Evolutionary conservation across 1,139 yeast genomes (phyloP).

Genomic region (Zygoascus meyerae): DNA sequence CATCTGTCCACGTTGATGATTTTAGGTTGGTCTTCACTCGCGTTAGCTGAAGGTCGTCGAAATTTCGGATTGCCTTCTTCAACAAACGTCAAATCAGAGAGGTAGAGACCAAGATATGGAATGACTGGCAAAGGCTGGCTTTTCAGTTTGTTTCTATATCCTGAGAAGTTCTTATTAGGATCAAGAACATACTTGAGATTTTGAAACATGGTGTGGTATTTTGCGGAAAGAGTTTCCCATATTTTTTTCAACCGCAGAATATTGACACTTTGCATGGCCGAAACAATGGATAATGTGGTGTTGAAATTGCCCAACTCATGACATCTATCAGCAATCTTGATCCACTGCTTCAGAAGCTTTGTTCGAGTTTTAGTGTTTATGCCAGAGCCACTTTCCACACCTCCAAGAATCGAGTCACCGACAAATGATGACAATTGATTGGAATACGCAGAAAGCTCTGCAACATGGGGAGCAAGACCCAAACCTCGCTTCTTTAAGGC

Average conservation of each 20-base stretch:
- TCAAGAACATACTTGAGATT: slow-evolving; percentile 66
- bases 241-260: slow-evolving; percentile 60
- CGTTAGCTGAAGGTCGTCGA: slow-evolving; percentile 36
- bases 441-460: slow-evolving; percentile 63
- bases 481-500: slow-evolving; percentile 55
- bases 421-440: slow-evolving; percentile 80
- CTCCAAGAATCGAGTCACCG: slow-evolving; percentile 55
- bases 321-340: slow-evolving; percentile 78
- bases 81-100: slow-evolving; percentile 83
- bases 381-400: slow-evolving; percentile 20
- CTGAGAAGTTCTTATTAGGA: slow-evolving; percentile 76
- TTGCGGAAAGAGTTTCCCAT: slow-evolving; percentile 62
- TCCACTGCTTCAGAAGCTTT: slow-evolving; percentile 69
- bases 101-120: slow-evolving; percentile 77
- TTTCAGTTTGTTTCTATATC: slow-evolving; percentile 64
- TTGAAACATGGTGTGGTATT: slow-evolving; percentile 60
- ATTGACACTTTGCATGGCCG: slow-evolving; percentile 76
- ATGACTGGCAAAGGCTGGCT: slow-evolving; percentile 65
- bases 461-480: slow-evolving; percentile 65
- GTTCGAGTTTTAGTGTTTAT: slow-evolving; percentile 47
- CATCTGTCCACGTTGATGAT: slow-evolving; percentile 81
- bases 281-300: slow-evolving; percentile 81
- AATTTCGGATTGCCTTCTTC: slow-evolving; percentile 75
- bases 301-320: slow-evolving; percentile 76
- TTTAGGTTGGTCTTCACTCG: slow-evolving; percentile 27